A percentile compares a stretch with the other conserved stretches of the same genome.
Evolutionary conservation across 1,139 yeast species (phyloP).

Genomic region (Candida tropicalis): DNA sequence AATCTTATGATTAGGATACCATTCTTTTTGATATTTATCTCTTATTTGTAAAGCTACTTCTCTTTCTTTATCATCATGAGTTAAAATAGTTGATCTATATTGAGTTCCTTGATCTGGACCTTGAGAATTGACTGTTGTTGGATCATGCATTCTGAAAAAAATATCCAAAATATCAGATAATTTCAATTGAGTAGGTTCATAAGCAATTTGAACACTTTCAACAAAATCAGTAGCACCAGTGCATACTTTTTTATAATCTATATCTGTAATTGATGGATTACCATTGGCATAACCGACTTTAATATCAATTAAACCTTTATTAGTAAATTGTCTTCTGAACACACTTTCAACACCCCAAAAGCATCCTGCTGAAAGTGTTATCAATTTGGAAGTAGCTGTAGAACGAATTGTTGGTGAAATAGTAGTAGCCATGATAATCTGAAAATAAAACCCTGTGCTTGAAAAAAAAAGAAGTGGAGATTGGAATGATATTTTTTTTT

Average conservation of each 20-base stretch:
- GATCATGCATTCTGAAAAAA: constrained; percentile 89
- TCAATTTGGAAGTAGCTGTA: constrained; percentile 45
- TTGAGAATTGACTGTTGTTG: constrained; percentile 58
- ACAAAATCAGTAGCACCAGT: constrained; percentile 70
- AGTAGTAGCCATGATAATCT: constrained; percentile 13
- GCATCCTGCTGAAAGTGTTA: constrained; percentile 81
- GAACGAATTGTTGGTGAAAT: constrained; percentile 41
- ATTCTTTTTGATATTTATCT: constrained; percentile 37
- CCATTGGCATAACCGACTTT: constrained; percentile 95
- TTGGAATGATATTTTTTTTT: too few species aligned
- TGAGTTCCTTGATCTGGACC: constrained; percentile 87
- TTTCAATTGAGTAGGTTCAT: constrained; percentile 65
- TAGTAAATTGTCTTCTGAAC: constrained; percentile 64
- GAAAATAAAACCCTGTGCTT: not conserved
- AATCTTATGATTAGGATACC: constrained; percentile 46
- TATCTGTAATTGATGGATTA: constrained; percentile 40
- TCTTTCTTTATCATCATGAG: constrained; percentile 51
- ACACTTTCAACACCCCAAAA: constrained; percentile 96
- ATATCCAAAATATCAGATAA: constrained; percentile 72
- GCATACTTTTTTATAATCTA: constrained; percentile 80
- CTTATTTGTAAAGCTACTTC: constrained; percentile 29
- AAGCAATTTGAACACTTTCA: constrained; percentile 81
- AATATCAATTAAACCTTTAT: constrained; percentile 69
- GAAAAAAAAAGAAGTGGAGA: not conserved
- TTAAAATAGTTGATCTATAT: constrained; percentile 77